Percentiles rank a stretch among this genome's conserved stretches.
These are phyloP conservation scores for Nepenthes gracilis DNA, from an alignment of 148 eudicot genomes.

Conservation along the genomic window DNA sequence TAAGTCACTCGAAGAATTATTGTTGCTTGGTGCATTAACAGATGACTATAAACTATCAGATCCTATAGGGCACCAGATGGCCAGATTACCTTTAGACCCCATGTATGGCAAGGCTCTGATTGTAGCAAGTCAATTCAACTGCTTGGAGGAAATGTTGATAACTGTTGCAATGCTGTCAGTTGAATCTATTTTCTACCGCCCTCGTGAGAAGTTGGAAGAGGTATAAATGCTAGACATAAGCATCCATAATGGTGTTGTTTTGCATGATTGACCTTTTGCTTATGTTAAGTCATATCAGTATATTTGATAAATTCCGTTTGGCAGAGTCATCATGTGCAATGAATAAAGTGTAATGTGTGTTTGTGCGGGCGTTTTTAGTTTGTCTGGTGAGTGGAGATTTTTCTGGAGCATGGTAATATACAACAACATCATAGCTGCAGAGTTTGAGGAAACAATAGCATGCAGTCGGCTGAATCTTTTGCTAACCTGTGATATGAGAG, in stretches of 20 bases:
- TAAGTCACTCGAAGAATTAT: conserved; percentile 64
- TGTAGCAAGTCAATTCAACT: conserved; percentile 64
- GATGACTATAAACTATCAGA: conserved; percentile 75
- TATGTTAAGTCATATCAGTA: no score
- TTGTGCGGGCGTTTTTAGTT: no score
- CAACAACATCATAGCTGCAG: no score
- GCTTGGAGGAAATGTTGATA: conserved; percentile 94
- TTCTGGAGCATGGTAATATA: no score
- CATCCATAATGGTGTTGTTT: background rate
- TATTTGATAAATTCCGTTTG: no score
- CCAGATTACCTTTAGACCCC: conserved; percentile 83
- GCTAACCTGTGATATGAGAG: no score
- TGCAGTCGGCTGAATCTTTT: no score
- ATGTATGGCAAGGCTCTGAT: conserved; percentile 75
- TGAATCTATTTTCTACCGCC: conserved; percentile 75
- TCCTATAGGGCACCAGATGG: conserved; percentile 89
- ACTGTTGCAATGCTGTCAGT: conserved; percentile 90
- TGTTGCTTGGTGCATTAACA: conserved; percentile 80
- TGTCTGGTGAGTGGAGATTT: no score
- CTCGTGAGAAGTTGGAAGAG: conserved; percentile 91
- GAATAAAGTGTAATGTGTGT: no score
- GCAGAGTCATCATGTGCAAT: no score
- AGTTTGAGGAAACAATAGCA: no score
- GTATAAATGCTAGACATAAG: conserved; percentile 19
- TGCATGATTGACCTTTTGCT: background rate